phyloP scores from a whole-genome alignment of 805 yeast species.

The Sugiyamaella lignohabitans region DNA sequence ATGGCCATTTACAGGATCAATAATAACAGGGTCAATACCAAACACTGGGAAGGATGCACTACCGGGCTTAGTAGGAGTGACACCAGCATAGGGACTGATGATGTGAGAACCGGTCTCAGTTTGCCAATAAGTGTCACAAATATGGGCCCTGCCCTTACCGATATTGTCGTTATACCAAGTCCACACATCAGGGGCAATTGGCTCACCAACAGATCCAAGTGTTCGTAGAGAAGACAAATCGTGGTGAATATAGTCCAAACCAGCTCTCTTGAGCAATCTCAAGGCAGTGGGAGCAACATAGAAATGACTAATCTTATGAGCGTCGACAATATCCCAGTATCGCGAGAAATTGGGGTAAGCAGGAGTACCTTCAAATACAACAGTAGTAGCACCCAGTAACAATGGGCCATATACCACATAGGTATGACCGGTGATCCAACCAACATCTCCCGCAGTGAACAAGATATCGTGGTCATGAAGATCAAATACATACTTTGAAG shows the following conservation, averaged over 20 bases:
- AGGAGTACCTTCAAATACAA: slow-evolving; percentile 95
- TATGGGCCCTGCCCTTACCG: slow-evolving; percentile 79
- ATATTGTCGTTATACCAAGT: slow-evolving; percentile 88
- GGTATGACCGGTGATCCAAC: slow-evolving; percentile 99
- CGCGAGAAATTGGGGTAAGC: slow-evolving; percentile 93
- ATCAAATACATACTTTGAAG: slow-evolving; percentile 90
- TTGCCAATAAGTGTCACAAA: slow-evolving; percentile 97
- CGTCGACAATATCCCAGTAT: slow-evolving; percentile 90
- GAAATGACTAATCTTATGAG: slow-evolving; percentile 81
- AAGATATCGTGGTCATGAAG: slow-evolving; percentile 78
- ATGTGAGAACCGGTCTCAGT: slow-evolving; percentile 96
- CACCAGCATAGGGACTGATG: slow-evolving; percentile 91
- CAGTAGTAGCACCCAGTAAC: slow-evolving; percentile 77
- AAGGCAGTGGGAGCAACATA: slow-evolving; percentile 96
- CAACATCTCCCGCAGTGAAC: slow-evolving; percentile 97
- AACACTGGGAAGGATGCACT: slow-evolving; percentile 95
- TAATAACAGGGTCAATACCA: slow-evolving; percentile 82
- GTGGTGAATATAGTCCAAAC: slow-evolving; percentile 69
- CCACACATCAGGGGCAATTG: slow-evolving; percentile 93
- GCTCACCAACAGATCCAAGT: slow-evolving; percentile 94
- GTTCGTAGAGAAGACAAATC: slow-evolving; percentile 75
- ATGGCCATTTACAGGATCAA: slow-evolving; percentile 87
- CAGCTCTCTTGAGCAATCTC: slow-evolving; percentile 78
- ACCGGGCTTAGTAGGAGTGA: slow-evolving; percentile 92
- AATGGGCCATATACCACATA: slow-evolving; percentile 93